Percentiles rank a stretch among this genome's conserved stretches.
Evolutionary conservation across 1,284 basidiomycete genomes (phyloP).

Genomic region (Cutaneotrichosporon cavernicola): DNA sequence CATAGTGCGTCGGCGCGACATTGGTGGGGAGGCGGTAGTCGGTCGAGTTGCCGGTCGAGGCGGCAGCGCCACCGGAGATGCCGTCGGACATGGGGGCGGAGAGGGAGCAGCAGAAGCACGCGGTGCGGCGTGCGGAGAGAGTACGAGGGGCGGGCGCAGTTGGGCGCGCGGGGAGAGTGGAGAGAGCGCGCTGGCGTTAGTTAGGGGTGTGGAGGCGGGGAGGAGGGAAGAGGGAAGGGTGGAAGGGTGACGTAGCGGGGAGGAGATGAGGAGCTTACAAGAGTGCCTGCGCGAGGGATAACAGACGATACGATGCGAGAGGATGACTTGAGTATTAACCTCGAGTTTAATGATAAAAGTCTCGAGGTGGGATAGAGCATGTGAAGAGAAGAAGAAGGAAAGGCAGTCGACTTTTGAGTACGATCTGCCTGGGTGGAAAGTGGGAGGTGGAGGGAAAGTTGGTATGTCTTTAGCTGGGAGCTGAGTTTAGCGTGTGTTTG

Average conservation of each 20-base stretch:
- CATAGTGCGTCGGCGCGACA: constrained; percentile 69
- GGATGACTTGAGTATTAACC: constrained; percentile 3
- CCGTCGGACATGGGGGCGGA: constrained; percentile 20
- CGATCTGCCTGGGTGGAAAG: no score
- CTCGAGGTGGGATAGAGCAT: constrained; percentile 15
- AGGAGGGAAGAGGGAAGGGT: neutral
- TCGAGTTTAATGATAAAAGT: constrained; percentile 12
- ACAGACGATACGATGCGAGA: constrained; percentile 3
- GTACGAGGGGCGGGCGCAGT: neutral
- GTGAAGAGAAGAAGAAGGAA: neutral
- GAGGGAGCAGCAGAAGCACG: constrained; percentile 26
- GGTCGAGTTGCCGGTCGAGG: constrained; percentile 22
- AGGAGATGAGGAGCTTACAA: constrained; percentile 5
- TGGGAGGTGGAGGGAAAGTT: no score
- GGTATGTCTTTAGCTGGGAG: no score
- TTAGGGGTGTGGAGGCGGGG: neutral
- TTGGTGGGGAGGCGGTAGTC: constrained; percentile 73
- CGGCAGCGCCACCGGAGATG: constrained; percentile 32
- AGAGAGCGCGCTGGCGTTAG: neutral
- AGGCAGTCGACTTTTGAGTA: neutral
- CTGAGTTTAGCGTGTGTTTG: no score
- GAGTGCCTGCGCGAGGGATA: neutral
- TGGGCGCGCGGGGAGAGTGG: neutral
- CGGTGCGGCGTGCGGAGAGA: constrained; percentile 9
- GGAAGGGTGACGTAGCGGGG: neutral